A percentile compares a stretch with the other conserved stretches of the same genome.
Evolutionary conservation across 208 protist species (phyloP).

Genomic region (Naegleria fowleri): DNA sequence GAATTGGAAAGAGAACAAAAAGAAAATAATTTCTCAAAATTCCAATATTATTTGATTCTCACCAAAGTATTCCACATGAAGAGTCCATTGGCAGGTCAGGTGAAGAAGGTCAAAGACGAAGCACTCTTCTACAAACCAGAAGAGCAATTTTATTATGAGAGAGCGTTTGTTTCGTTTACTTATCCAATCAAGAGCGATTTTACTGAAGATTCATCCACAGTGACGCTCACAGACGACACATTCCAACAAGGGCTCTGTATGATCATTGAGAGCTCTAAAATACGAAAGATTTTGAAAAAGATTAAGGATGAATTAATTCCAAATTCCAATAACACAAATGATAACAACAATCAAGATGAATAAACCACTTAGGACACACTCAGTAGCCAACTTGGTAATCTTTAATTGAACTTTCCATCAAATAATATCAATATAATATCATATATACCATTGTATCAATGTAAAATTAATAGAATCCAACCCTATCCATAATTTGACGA

Average conservation of each 20-base stretch:
- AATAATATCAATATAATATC: no score
- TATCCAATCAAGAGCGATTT: background rate
- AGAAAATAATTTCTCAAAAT: background rate
- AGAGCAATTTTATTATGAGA: constrained; percentile 18
- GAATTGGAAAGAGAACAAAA: background rate
- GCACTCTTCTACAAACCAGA: constrained; percentile 8
- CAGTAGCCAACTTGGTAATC: no score
- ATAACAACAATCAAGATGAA: background rate
- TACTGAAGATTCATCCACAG: background rate
- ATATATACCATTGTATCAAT: no score
- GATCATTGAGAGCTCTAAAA: background rate
- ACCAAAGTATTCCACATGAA: background rate
- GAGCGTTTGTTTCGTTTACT: background rate
- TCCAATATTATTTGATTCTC: background rate
- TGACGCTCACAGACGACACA: background rate
- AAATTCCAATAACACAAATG: background rate
- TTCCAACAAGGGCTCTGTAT: background rate
- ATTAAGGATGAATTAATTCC: background rate
- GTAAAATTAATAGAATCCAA: background rate
- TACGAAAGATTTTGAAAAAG: background rate
- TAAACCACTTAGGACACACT: no score
- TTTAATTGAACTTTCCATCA: no score
- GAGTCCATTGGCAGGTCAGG: background rate
- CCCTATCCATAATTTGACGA: background rate
- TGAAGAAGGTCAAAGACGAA: background rate